phyloP scores from a whole-genome alignment of 495 filamentous ascomycete genomes.

The Sordaria brevicollis region DNA sequence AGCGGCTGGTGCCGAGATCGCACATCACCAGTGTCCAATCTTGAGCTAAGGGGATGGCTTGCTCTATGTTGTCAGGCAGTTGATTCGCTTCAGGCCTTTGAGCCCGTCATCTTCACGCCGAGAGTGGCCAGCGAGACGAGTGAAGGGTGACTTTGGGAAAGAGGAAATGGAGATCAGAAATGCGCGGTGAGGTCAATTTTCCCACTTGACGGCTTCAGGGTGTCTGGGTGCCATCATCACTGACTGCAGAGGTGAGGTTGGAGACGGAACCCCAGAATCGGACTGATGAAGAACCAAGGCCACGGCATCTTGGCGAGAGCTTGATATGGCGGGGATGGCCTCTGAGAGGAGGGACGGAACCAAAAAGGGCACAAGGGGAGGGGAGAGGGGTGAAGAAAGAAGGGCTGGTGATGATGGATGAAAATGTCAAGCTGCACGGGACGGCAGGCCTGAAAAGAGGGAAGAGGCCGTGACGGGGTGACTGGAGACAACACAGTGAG shows the following conservation, averaged over 20 bases:
- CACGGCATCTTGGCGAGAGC: not conserved
- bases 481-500: not conserved
- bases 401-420: not conserved
- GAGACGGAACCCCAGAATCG: not conserved
- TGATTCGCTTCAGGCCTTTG: not conserved
- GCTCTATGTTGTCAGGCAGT: not conserved
- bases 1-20: not conserved
- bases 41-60: not conserved
- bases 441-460: not conserved
- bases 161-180: not conserved
- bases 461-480: not conserved
- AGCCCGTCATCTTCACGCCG: not conserved
- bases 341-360: not conserved
- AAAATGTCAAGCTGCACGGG: not conserved
- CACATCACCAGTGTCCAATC: not conserved
- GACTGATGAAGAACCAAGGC: not conserved
- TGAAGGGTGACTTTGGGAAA: not conserved
- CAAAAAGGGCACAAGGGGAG: no score
- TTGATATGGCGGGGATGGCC: not conserved
- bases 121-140: not conserved
- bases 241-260: not conserved
- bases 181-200: not conserved
- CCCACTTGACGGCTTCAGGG: not conserved
- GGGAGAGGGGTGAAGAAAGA: not conserved
- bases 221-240: not conserved